Base-by-base conservation (phyloP, 73 alveolate genomes). In the Paramecium octaurelia region DNA sequence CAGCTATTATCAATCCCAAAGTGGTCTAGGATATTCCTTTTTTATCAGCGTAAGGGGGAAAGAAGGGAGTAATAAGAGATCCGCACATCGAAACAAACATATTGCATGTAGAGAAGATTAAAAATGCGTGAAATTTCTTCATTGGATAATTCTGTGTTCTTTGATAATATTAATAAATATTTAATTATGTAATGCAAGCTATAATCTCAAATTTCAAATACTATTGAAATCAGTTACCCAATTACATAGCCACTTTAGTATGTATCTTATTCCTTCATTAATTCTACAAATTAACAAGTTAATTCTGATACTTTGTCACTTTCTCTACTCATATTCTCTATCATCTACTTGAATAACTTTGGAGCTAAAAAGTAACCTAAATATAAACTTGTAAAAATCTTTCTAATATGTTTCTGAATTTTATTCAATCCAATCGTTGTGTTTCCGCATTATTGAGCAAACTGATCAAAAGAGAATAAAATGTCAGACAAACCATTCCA, bases 41-140 rank as follows among this genome's bases (percentile, higher is more conserved):
- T 42, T 48, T 7, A 7, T 43, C 20, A 6, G 90, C 90, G 8
- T 40, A 40, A 7, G 90, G 90, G 6, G 90, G 90, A 43, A 77
- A 77, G 75, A 77, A 77, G 3, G 90, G 90, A 43, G 90, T 77
- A 43, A 77, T 77, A 1, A 77, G 73, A 18, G 90, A 77, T 77
- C 90, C 90, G 20, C 75, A 77, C 90, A 77, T 77, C 0, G 90
- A 40, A 6, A 77, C 90, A 20, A 77, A 77, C 90, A 77, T 77
- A 43, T 77, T 77, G 24, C 73, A 40, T 42, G 54, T 43, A n/a
- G 90, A 29, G 50, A 77, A 77, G 31, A 43, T 46, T 8, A 43
- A 40, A 77, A 77, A 77, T 21, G 90, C 90, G 23, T 40, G 73
- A 21, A 43, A 36, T 43, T 46, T 77, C 31, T 43, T 77, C 90